Conservation (phyloP, 2,329 filamentous ascomycete species). For the Alternaria sp. region DNA sequence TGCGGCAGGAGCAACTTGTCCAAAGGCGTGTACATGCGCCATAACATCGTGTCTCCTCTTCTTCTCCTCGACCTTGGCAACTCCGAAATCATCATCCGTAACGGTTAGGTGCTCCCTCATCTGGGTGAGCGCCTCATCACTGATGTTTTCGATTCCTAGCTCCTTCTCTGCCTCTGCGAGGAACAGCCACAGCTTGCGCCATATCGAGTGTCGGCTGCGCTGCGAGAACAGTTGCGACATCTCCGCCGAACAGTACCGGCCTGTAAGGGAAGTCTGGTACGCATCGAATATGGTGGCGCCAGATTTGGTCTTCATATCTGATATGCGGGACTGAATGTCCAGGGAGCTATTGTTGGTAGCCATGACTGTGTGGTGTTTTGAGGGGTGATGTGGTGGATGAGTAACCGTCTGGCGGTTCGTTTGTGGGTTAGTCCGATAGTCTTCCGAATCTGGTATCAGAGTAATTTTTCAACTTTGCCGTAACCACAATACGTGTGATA, state of each 20-base stretch:
- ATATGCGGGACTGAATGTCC: constrained; percentile 35
- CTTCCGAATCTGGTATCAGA: constrained; percentile 8
- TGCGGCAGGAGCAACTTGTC: constrained; percentile 75
- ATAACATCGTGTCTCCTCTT: constrained; percentile 72
- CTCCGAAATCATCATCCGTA: constrained; percentile 58
- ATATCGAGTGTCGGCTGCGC: constrained; percentile 77
- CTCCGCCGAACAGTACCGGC: constrained; percentile 71
- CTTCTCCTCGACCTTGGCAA: constrained; percentile 61
- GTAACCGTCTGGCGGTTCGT: background rate
- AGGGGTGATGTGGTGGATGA: background rate
- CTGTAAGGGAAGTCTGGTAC: constrained; percentile 40
- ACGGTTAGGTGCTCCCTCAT: constrained; percentile 57
- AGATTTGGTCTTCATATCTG: constrained; percentile 31
- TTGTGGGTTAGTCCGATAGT: constrained; percentile 17
- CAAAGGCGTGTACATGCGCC: constrained; percentile 77
- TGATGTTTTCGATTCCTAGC: constrained; percentile 76
- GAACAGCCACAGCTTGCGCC: constrained; percentile 86
- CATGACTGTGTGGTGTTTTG: constrained; percentile 16
- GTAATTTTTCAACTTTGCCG: background rate
- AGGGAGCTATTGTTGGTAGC: constrained; percentile 30
- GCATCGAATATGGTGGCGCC: constrained; percentile 34
- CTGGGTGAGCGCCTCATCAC: constrained; percentile 65
- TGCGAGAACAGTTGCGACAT: constrained; percentile 77
- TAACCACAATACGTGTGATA: background rate
- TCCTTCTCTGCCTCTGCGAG: constrained; percentile 85